Evolutionary conservation across 2,329 filamentous ascomycete genomes (phyloP), one percentile per base, ranked within the genome.

Genomic region (Clonostachys rosea): DNA sequence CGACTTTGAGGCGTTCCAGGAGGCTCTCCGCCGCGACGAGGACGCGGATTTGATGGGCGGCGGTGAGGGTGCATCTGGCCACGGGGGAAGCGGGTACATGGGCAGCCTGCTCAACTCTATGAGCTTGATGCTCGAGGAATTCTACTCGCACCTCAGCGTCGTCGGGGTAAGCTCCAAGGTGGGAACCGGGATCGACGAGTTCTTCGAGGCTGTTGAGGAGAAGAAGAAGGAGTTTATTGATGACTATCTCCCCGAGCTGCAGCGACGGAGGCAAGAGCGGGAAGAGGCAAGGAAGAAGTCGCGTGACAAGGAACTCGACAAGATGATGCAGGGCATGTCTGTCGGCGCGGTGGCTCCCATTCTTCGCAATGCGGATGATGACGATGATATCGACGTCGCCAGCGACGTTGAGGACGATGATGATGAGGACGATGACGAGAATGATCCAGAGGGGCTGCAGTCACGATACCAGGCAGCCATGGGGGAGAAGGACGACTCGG

Each of bases 91-190:
- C 56, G 94, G 94, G 13, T 99, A 99, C 71, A 97, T 99, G 94
- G 87, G 89, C 47, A 95, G 88, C 54, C 71, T 97, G 47, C 77
- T 99, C 45, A 97, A 96, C 75, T 96, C 90, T 60, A 99, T 99
- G 94, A 96, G 90, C 61, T 74, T 97, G 51, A 90, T 99, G 79
- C 75, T 99, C 34, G 94, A 99, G 60, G 94, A 99, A 64, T 99
- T 99, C 62, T 99, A 99, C 67, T 85, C 89, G 37, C 91, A 97
- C 61, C 74, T 99, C 34, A 95, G 83, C 60, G 89, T 99, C 9
- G 92, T 99, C 0, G 91, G 87, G 0, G 95, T 99, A 12, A 95
- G 89, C 55, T 88, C 91, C 8, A 92, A 96, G 81, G 89, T 92
- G 0, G 94, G 94, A 18, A 85, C 88, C 1, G 95, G 94, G 5